A percentile compares a stretch with the other conserved stretches of the same genome.
phyloP scores from a whole-genome alignment of 2,329 filamentous ascomycete species.

The Fusarium sp. region DNA sequence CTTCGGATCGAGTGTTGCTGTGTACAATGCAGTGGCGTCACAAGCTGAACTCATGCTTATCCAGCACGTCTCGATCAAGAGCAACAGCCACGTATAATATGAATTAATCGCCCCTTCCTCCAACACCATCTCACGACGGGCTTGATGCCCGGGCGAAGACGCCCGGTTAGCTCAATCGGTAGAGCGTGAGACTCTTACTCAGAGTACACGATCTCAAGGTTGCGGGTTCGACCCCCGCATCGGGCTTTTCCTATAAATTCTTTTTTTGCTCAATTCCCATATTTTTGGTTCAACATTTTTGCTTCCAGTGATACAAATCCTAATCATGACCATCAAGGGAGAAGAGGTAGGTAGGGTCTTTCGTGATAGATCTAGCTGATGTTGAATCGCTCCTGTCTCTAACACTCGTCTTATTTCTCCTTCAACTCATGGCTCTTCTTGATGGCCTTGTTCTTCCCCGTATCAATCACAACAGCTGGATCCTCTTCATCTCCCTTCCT shows the following conservation, averaged over 20 bases:
- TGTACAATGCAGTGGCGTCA: not conserved
- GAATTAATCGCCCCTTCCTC: not conserved
- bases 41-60: too few species aligned
- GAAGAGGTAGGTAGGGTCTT: slow-evolving; percentile 52
- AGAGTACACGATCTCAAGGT: slow-evolving; percentile 62
- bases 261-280: not conserved
- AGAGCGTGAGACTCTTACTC: slow-evolving; percentile 76
- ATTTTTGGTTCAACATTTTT: not conserved
- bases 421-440: slow-evolving; percentile 57
- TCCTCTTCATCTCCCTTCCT: slow-evolving; percentile 56
- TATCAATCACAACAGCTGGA: slow-evolving; percentile 58
- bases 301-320: not conserved
- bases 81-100: not conserved
- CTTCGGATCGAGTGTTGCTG: not conserved
- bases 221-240: slow-evolving; percentile 66
- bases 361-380: slow-evolving; percentile 60
- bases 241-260: slow-evolving; percentile 52
- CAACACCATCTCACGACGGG: slow-evolving; percentile 19
- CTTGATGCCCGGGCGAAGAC: slow-evolving; percentile 20
- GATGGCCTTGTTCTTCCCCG: slow-evolving; percentile 57
- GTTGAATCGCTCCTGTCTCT: slow-evolving; percentile 56
- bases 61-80: too few species aligned
- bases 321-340: slow-evolving; percentile 70
- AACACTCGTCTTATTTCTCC: slow-evolving; percentile 1
- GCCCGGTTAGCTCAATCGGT: slow-evolving; percentile 53